Conservation (phyloP, 2,329 filamentous ascomycete species). For the Penicillium capsulatum region DNA sequence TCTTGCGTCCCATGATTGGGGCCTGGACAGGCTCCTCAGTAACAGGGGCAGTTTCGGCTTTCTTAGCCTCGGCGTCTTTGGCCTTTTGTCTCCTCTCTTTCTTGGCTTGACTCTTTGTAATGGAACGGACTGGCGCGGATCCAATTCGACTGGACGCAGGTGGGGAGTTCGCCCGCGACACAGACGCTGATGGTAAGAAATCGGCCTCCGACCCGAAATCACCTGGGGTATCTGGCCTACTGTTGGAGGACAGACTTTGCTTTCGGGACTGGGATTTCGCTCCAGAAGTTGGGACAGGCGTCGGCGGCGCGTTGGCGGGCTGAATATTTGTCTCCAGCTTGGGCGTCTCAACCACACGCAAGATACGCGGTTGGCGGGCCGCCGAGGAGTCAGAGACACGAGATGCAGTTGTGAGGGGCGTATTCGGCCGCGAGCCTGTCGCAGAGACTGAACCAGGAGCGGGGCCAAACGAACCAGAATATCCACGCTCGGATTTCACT, state of each 20-base stretch:
- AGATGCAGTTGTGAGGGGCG: conserved; percentile 39
- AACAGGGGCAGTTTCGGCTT: conserved; percentile 34
- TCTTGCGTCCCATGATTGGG: conserved; percentile 61
- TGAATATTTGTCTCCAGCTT: conserved; percentile 46
- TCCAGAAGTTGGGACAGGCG: conserved; percentile 28
- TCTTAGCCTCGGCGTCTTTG: conserved; percentile 44
- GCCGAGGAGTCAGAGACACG: conserved; percentile 38
- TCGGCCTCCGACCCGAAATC: conserved; percentile 57
- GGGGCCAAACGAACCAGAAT: conserved; percentile 21
- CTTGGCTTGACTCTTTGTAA: conserved; percentile 60
- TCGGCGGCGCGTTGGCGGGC: conserved; percentile 29
- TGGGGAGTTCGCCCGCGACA: conserved; percentile 59
- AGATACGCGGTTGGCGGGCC: conserved; percentile 47
- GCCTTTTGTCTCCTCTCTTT: conserved; percentile 54
- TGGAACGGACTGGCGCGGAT: conserved; percentile 55
- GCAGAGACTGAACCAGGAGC: conserved; percentile 31
- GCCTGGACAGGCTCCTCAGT: conserved; percentile 55
- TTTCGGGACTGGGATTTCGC: conserved; percentile 33
- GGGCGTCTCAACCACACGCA: conserved; percentile 55
- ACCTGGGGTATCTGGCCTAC: conserved; percentile 58
- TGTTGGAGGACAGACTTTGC: conserved; percentile 51
- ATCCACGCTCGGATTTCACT: conserved; percentile 24
- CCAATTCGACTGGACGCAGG: conserved; percentile 51
- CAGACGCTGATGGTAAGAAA: conserved; percentile 55
- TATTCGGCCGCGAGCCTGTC: conserved; percentile 48